Base-by-base conservation (phyloP, 1,284 basidiomycete species). In the Grifola frondosa region DNA sequence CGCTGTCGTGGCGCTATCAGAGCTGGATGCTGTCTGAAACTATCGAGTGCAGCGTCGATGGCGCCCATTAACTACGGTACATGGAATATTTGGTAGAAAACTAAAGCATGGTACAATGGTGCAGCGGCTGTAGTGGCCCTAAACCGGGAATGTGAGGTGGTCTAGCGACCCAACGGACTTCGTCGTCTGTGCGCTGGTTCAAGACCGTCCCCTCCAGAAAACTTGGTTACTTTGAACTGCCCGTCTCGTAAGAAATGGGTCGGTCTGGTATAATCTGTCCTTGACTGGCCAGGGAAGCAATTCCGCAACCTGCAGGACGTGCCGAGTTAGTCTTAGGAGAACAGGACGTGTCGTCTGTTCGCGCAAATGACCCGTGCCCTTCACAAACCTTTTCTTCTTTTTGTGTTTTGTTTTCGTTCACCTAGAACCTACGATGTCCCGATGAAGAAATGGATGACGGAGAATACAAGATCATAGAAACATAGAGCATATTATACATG, bases 291-390 rank as follows among this genome's bases (percentile, higher is more conserved):
- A 89, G 86, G 85, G 81, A 88, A 89, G 87, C 72, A 82, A 89
- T 89, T 88, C 81, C 79, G 86, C 86, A 89, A 81, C 77, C 80
- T 75, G 75, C 80, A 76, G 82, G 77, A 69, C 74, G 74, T 64
- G 79, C 86, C 86, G 80, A 88, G 84, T 88, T 88, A 85, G 84
- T 89, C 87, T 80, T 81, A 73, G 81, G 85, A 88, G 85, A 88
- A 65, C 77, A 85, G 87, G 84, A 65, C 77, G 73, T 59, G 78
- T 80, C 80, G 75, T 84, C 85, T 81, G 87, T 64, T 69, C 87
- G 86, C 81, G 84, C 78, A 69, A 53, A 71, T 74, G 77, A 71
- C 66, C 75, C 85, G 83, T 69, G 85, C 78, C 73, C 59, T 60
- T 78, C 74, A 71, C 74, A 88, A 77, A 89, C 85, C 82, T 85